phyloP scores from a whole-genome alignment of 371 early-diverging fungal genomes.

The Coemansia sp. region DNA sequence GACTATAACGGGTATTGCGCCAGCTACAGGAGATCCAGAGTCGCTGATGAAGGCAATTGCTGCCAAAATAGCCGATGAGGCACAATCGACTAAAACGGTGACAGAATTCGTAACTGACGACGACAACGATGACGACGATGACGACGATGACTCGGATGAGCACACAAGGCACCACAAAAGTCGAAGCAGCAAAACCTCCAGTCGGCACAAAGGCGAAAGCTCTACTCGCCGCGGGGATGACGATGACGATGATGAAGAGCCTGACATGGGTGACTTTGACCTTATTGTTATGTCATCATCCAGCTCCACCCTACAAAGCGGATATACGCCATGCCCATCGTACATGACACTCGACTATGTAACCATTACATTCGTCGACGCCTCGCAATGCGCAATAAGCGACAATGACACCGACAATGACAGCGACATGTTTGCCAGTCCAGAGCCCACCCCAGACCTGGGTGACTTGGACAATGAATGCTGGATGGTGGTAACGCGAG shows the following conservation, averaged over 20 bases:
- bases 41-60: slow-evolving; percentile 8
- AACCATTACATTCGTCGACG: not conserved
- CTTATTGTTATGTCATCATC: not conserved
- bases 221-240: not conserved
- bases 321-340: slow-evolving; percentile 1
- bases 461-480: not conserved
- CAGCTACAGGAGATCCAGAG: not conserved
- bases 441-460: slow-evolving; percentile 1
- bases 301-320: not conserved
- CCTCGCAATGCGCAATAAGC: not conserved
- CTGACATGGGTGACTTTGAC: not conserved
- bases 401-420: not conserved
- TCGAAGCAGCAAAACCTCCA: not conserved
- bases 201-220: not conserved
- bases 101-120: not conserved
- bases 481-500: not conserved
- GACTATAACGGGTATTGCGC: not conserved
- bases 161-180: too few species aligned
- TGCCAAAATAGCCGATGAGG: not conserved
- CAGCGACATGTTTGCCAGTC: not conserved
- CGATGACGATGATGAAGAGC: not conserved
- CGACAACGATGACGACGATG: not conserved
- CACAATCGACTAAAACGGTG: not conserved
- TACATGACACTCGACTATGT: not conserved
- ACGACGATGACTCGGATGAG: too few species aligned